Evolutionary conservation across 148 eudicot species (phyloP), one percentile per base, ranked within the genome.

Genomic region (Vaccinium corymbosum): DNA sequence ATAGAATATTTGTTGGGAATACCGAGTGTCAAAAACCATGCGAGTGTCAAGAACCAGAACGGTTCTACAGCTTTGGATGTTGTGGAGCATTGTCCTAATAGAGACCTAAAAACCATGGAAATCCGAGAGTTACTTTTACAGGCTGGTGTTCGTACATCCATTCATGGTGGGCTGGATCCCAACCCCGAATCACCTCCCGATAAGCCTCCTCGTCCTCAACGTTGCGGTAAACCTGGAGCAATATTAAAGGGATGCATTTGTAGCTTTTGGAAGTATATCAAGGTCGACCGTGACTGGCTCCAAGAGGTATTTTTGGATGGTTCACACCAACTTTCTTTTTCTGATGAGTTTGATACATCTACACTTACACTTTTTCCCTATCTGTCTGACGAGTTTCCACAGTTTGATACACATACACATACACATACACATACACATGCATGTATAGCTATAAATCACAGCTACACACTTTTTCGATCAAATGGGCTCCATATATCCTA

Each of bases 41-140:
- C 5, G 7, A 85, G 75, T 29, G 79, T 77, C 14, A 46, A 53
- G 78, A 90, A 88, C 70, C 78, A 80, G 51, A 90, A 83, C 53
- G 90, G 88, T 59, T 84, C 75, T 15, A 88, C 92, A 27, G 79
- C 85, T 42, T 73, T 90, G 62, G 84, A 90, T 29, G 52, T 90
- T 59, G 38, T 86, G 4, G 90, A 90, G 79, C 82, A 88, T 13
- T 86, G 86, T 17, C 89, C 90, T 3, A 83, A 38, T 4, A 72
- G 85, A 85, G 90, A 88, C 84, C 7, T 86, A 9, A 83, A 86
- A 83, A 17, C n/a, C 73, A 87, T 90, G 29, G 83, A 90, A 29
- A 50, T 88, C 82, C 85, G 76, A 35, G 87, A 85, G 80, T 73
- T 88, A n/a, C 83, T 88, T 19, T 52, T 88, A 22, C 68, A 70